Evolutionary conservation across 345 rosid species (phyloP).

Genomic region (Eucalyptus regnans): DNA sequence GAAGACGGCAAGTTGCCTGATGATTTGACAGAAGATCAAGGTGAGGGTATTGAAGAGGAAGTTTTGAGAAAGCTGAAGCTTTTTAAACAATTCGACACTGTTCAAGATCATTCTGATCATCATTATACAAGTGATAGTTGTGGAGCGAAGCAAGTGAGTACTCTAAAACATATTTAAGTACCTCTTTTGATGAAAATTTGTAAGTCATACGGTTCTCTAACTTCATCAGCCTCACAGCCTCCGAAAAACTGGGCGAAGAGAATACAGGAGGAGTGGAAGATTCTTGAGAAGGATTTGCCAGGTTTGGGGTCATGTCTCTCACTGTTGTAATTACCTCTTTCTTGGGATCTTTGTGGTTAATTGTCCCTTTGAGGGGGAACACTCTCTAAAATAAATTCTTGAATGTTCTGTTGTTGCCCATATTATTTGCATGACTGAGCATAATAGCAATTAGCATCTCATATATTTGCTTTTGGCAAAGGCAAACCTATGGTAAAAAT

Average conservation of each 20-base stretch:
- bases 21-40: slow-evolving; percentile 9
- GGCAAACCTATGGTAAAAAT: neutral
- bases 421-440: neutral
- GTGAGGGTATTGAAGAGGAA: slow-evolving; percentile 24
- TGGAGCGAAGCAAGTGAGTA: slow-evolving; percentile 41
- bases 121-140: slow-evolving; percentile 22
- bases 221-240: slow-evolving; percentile 23
- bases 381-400: neutral
- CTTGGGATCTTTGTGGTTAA: neutral
- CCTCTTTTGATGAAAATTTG: neutral
- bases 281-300: slow-evolving; percentile 80
- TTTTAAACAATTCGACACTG: slow-evolving; percentile 74
- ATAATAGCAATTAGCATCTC: neutral
- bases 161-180: neutral
- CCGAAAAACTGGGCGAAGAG: slow-evolving; percentile 57
- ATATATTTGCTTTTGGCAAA: neutral
- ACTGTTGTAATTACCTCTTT: neutral
- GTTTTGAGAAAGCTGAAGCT: slow-evolving; percentile 31
- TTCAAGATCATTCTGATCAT: slow-evolving; percentile 66
- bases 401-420: neutral
- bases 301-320: slow-evolving; percentile 21
- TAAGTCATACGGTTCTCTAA: neutral
- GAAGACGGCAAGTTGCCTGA: slow-evolving; percentile 1
- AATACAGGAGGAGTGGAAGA: slow-evolving; percentile 88
- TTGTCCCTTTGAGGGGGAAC: neutral